Base-by-base conservation (phyloP, 2,329 filamentous ascomycete genomes). In the Botrytis tulipae region DNA sequence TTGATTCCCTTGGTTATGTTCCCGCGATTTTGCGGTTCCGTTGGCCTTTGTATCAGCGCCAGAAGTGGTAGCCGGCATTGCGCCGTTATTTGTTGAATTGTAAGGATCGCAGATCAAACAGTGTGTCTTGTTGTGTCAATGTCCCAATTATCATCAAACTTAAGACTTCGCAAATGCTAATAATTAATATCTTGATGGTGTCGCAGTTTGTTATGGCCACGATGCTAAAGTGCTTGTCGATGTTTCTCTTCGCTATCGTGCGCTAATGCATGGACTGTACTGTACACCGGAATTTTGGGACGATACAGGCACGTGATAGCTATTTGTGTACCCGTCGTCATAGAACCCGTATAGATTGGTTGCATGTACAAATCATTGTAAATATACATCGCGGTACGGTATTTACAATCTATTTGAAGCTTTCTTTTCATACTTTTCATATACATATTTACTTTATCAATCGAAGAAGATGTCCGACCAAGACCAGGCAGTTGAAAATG, bases 1-100 rank as follows among this genome's bases (percentile, higher is more conserved):
- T 70, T 85, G 83, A 77, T 85, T 87, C 76, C 88, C 88, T 77
- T 90, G 88, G 79, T 89, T 86, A 79, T 90, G 88, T 70, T 84
- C 82, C 74, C 86, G 85, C 73, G 77, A 78, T 74, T 78, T 78
- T 67, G 83, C 83, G 75, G 82, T 80, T 75, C 75, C 77, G 76
- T 80, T 78, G 78, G 75, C 9, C 59, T 77, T 79, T 63, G 80
- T 77, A 78, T 84, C 82, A 69, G 83, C 79, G 76, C 85, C 85
- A 72, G 82, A 84, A 42, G 84, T 80, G 77, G 82, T 85, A 72
- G 82, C 83, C 73, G 80, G 76, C 79, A 81, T 81, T 75, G 76
- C 78, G 76, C 72, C 68, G 59, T 60, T 70, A n/a, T 63, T 46
- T 48, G 48, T 61, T 54, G 20, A 69, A 37, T 32, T 42, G 18